Evolutionary conservation across 768 basidiomycete species (phyloP).

Genomic region (Amanita muscaria): DNA sequence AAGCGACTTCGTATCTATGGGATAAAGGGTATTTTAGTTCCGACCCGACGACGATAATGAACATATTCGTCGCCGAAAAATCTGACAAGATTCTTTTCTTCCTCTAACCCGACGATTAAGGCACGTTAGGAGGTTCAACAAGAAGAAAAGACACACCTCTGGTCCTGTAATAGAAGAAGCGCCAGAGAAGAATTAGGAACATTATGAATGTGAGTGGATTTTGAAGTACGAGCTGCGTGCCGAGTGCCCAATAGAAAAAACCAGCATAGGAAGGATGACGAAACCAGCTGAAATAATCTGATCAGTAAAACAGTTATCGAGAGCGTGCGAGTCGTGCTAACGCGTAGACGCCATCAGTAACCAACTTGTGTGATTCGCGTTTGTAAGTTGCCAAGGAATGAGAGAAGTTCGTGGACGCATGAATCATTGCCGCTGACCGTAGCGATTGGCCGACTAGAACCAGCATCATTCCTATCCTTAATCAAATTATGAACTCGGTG

Average conservation of each 20-base stretch:
- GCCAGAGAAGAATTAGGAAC: conserved; percentile 65
- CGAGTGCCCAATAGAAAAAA: conserved; percentile 97
- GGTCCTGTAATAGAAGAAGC: conserved; percentile 81
- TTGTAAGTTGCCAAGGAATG: conserved; percentile 79
- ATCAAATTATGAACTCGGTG: not conserved
- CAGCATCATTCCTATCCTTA: conserved; percentile 47
- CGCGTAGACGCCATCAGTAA: conserved; percentile 87
- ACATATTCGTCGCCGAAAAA: conserved; percentile 92
- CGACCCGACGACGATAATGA: conserved; percentile 63
- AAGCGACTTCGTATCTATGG: conserved; percentile 19
- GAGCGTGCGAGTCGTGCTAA: conserved; percentile 29
- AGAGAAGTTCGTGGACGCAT: conserved; percentile 89
- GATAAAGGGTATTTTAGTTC: conserved; percentile 86
- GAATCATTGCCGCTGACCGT: conserved; percentile 92
- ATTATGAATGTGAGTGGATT: conserved; percentile 68
- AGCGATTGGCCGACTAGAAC: conserved; percentile 67
- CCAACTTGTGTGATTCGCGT: conserved; percentile 63
- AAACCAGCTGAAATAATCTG: conserved; percentile 46
- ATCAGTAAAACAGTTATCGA: not conserved
- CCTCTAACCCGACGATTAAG: conserved; percentile 37
- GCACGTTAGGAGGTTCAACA: not conserved
- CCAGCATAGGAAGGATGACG: conserved; percentile 96
- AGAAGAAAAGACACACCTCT: conserved; percentile 44
- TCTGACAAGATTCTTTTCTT: conserved; percentile 67
- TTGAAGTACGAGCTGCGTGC: conserved; percentile 86